Conservation (phyloP, 768 basidiomycete species). For the Rhizopogon vinicolor region DNA sequence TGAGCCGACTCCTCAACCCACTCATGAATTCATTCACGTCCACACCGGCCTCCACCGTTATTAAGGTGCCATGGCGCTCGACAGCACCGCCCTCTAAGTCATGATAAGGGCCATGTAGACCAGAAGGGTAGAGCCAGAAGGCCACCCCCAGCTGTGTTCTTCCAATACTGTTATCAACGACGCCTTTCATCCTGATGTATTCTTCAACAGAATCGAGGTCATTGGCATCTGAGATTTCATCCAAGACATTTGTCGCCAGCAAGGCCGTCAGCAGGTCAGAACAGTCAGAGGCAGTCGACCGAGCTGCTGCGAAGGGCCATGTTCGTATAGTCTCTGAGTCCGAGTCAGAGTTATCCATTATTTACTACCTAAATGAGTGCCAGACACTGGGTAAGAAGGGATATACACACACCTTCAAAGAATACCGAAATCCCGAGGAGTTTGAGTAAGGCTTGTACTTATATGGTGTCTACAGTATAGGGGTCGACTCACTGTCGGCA, state of each 20-base stretch:
- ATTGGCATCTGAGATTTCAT: slow-evolving; percentile 8
- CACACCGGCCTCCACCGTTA: slow-evolving; percentile 8
- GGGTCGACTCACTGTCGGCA: too few relatives aligned
- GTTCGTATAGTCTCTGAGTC: neutral
- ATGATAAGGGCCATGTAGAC: slow-evolving; percentile 7
- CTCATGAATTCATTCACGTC: neutral
- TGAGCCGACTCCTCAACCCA: neutral
- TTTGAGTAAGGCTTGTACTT: too few relatives aligned
- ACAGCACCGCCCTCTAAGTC: slow-evolving; percentile 5
- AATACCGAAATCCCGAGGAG: too few relatives aligned
- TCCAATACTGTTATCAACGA: neutral
- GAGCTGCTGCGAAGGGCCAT: neutral
- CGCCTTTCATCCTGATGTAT: neutral
- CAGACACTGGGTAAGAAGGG: too few relatives aligned
- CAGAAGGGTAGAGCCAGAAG: slow-evolving; percentile 11
- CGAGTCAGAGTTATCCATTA: too few relatives aligned
- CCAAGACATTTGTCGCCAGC: neutral
- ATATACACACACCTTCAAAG: too few relatives aligned
- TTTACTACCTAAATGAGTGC: too few relatives aligned
- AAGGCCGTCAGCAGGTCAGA: neutral
- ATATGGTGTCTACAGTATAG: too few relatives aligned
- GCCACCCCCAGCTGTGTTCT: neutral
- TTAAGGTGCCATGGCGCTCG: slow-evolving; percentile 8
- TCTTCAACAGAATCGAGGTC: slow-evolving; percentile 1
- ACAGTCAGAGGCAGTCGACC: too few relatives aligned